Base-by-base conservation (phyloP, 148 eudicot species). In the Cornus florida region DNA sequence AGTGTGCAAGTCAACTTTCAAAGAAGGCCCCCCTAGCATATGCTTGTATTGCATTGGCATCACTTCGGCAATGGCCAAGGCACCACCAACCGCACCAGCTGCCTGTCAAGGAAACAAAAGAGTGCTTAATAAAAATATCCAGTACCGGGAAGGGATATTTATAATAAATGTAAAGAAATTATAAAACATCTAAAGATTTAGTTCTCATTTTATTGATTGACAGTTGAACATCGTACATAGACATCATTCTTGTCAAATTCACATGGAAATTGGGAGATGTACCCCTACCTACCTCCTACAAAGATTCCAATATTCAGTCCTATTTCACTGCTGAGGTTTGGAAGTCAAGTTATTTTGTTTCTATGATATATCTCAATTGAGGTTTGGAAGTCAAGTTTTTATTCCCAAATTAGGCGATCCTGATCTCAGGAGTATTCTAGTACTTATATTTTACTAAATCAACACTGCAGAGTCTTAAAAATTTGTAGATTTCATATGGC, bases 41-140 rank as follows among this genome's bases (percentile, higher is more conserved):
- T 91, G 94, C 77, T 91, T 89, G 87, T 91, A 92, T 74, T 92
- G 76, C 38, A 68, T 76, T 5, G 98, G 98, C 94, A 94, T 92
- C 78, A 89, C 87, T 77, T 92, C 91, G 70, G 72, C 77, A 72
- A 94, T 89, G 41, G 93, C 95, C 77, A 90, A 28, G 13, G 91
- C 95, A 79, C 97, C 98, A 67, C 88, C 95, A 31, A 87, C 93
- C 14, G 97, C 97, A 79, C 98, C 98, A 48, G 86, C 93, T 46
- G 95, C 97, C 97, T 92, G 91, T 71, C 39, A 64, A 75, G 62
- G 41, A 65, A 67, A 69, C 59, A 43, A 72, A 41, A 46, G 24
- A 48, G 65, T 38, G 5, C 19, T 77, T 12, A 33, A 16, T 20
- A 69, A 17, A 35, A 43, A 43, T 43, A 43, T 7, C 48, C 48